Evolutionary conservation across 352 stramenopile species (phyloP), one percentile per base, ranked within the genome.

Genomic region (Thraustochytrium striatum): DNA sequence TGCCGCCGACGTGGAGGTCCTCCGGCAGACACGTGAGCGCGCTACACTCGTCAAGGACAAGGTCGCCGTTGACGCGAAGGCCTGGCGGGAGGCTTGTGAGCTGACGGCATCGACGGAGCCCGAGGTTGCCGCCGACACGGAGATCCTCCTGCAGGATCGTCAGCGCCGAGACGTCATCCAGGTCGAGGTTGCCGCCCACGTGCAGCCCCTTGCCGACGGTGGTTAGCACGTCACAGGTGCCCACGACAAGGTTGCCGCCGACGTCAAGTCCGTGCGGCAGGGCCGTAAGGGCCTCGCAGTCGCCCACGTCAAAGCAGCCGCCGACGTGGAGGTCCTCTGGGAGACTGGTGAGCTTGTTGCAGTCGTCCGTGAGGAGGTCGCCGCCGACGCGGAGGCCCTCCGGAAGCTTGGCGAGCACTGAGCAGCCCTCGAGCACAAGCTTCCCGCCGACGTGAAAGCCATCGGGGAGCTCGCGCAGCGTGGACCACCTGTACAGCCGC

Each of bases 281-380:
- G 19, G 65, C 65, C 0, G 58, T 30, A n/a, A 75, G 43, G 7
- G 43, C 50, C 50, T 58, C 44, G 25, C 65, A 75, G 25, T 43
- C 9, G n/a, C 68, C 65, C 2, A 75, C 41, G 50, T 75, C 65
- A 8, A 75, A 8, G 39, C 68, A 39, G 50, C 65, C 65, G 30
- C 65, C 65, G 7, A 75, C 65, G 21, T 9, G 8, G 8, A 75
- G 25, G n/a, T 61, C n/a, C 9, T 30, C 16, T 13, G 65, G 65
- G 5, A 75, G 50, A 25, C 13, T 28, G 30, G 35, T 21, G 2
- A 75, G 65, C n/a, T n/a, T n/a, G n/a, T n/a, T n/a, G n/a, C n/a
- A n/a, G n/a, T n/a, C n/a, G n/a, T n/a, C n/a, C n/a, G n/a, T n/a
- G n/a, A n/a, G 65, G n/a, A 75, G 52, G 36, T 75, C 44, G 32